These are phyloP conservation scores for Hemisphaericaspora lyxosophila DNA, from an alignment of 1,139 yeast species.

Conservation along the genomic window DNA sequence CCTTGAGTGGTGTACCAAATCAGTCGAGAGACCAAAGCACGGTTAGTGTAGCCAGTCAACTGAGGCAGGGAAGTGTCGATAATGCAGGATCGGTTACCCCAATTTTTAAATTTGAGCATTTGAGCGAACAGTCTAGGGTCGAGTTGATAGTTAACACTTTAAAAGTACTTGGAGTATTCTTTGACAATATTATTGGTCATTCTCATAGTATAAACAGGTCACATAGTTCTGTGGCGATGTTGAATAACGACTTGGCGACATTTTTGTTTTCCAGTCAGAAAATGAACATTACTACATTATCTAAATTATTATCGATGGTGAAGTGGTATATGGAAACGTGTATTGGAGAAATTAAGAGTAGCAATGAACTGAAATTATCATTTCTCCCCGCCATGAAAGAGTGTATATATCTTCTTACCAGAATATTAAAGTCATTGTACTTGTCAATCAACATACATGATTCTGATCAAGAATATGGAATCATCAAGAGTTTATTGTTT, in stretches of 20 bases:
- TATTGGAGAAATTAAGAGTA: slow-evolving; percentile 17
- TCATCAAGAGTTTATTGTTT: slow-evolving; percentile 22
- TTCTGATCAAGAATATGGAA: slow-evolving; percentile 17
- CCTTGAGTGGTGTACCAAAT: slow-evolving; percentile 16
- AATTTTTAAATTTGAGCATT: slow-evolving; percentile 18
- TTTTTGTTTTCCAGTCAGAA: slow-evolving; percentile 14
- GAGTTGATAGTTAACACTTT: slow-evolving; percentile 30
- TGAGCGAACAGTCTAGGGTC: slow-evolving; percentile 27
- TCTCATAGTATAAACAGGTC: slow-evolving; percentile 12
- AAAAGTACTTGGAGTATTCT: slow-evolving; percentile 25
- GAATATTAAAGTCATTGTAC: slow-evolving; percentile 23
- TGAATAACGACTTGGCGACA: slow-evolving; percentile 6
- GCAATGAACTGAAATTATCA: slow-evolving; percentile 15
- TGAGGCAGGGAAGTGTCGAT: background rate
- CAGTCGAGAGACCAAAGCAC: background rate
- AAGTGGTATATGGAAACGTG: slow-evolving; percentile 23
- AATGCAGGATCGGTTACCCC: slow-evolving; percentile 1
- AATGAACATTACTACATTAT: slow-evolving; percentile 8
- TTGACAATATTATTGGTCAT: slow-evolving; percentile 19
- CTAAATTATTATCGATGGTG: slow-evolving; percentile 17
- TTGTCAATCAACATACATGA: slow-evolving; percentile 15
- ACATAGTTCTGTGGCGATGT: slow-evolving; percentile 4
- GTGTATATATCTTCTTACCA: slow-evolving; percentile 25
- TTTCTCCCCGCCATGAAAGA: slow-evolving; percentile 29
- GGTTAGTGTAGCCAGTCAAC: background rate